Evolutionary conservation across 805 yeast genomes (phyloP).

Genomic region (Candida hispaniensis): DNA sequence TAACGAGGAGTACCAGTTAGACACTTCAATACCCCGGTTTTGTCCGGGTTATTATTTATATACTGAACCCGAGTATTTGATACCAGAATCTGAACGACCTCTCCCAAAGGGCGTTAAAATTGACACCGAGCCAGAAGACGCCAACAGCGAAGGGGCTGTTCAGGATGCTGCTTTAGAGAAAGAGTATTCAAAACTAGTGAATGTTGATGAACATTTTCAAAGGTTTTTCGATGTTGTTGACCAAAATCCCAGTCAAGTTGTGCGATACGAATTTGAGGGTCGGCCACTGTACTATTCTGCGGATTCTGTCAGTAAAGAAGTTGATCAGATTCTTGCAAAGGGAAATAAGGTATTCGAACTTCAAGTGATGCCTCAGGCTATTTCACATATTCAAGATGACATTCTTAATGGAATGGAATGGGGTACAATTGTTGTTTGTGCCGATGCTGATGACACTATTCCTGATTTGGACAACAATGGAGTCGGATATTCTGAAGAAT

Average conservation of each 20-base stretch:
- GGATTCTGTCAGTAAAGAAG: conserved; percentile 42
- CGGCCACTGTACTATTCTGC: conserved; percentile 64
- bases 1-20: conserved; percentile 7
- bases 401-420: conserved; percentile 80
- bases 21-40: conserved; percentile 6
- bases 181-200: conserved; percentile 16
- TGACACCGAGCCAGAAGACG: conserved; percentile 22
- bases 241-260: conserved; percentile 76
- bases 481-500: conserved; percentile 75
- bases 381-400: conserved; percentile 38
- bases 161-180: conserved; percentile 19
- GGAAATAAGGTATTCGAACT: conserved; percentile 54
- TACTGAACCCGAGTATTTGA: conserved; percentile 53
- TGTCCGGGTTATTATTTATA: conserved; percentile 54
- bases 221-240: conserved; percentile 64
- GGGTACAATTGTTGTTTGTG: conserved; percentile 85
- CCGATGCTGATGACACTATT: conserved; percentile 58
- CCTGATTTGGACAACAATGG: conserved; percentile 43
- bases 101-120: conserved; percentile 11
- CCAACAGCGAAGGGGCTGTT: conserved; percentile 19
- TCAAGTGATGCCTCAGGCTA: conserved; percentile 90
- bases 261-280: conserved; percentile 76
- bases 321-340: conserved; percentile 37
- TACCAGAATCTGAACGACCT: conserved; percentile 28
- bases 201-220: conserved; percentile 67